phyloP scores from a whole-genome alignment of 2,329 filamentous ascomycete species.

The Spiromastix sp. region DNA sequence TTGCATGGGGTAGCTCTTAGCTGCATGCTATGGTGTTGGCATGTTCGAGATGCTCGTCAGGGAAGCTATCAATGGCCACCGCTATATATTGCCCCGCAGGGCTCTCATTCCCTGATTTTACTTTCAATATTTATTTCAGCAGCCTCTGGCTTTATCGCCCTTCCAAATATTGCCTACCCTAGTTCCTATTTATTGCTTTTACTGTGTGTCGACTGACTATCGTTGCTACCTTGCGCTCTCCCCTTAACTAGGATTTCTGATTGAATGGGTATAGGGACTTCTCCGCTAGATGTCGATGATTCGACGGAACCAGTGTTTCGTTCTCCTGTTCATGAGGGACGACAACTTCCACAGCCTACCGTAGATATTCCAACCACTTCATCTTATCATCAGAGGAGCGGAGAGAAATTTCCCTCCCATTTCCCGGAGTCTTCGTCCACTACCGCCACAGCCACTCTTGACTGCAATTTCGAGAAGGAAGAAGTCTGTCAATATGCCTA shows the following conservation, averaged over 20 bases:
- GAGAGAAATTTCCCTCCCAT: slow-evolving; percentile 12
- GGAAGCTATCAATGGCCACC: background rate
- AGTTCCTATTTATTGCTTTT: background rate
- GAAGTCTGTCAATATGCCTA: slow-evolving; percentile 16
- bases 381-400: slow-evolving; percentile 5
- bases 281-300: slow-evolving; percentile 30
- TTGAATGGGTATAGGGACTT: slow-evolving; percentile 33
- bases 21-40: background rate
- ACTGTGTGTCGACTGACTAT: background rate
- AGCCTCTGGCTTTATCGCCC: too few species aligned
- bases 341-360: slow-evolving; percentile 11
- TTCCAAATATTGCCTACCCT: background rate
- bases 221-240: background rate
- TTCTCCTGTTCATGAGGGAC: slow-evolving; percentile 20
- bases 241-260: slow-evolving; percentile 7
- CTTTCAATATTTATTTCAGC: background rate
- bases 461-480: slow-evolving; percentile 6
- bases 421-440: slow-evolving; percentile 2
- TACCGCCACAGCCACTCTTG: slow-evolving; percentile 5
- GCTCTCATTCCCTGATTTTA: background rate
- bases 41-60: background rate
- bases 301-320: slow-evolving; percentile 31
- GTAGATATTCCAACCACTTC: slow-evolving; percentile 13
- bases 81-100: too few species aligned
- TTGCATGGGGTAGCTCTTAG: background rate